Evolutionary conservation across 108 stramenopile species (phyloP).

Genomic region (Skeletonema tropicum): DNA sequence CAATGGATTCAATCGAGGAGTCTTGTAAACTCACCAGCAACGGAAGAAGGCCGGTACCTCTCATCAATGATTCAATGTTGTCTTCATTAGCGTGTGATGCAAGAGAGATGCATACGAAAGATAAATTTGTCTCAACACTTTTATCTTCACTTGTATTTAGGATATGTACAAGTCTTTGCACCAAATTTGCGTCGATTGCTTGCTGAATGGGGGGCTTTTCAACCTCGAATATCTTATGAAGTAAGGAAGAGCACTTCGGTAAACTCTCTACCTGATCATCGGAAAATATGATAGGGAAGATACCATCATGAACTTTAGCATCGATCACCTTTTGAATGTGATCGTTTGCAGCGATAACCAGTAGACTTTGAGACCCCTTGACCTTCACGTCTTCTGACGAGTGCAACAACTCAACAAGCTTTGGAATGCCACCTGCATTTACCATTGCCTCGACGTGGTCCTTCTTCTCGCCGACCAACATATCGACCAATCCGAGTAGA

Average conservation of each 20-base stretch:
- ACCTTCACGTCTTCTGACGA: not conserved
- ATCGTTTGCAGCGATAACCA: not conserved
- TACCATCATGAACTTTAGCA: not conserved
- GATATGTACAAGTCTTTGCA: not conserved
- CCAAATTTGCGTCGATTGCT: not conserved
- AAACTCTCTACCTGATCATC: not conserved
- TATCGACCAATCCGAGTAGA: not conserved
- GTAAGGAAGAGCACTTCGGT: not conserved
- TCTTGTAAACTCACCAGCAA: not conserved
- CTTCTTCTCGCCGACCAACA: not conserved
- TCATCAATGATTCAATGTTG: not conserved
- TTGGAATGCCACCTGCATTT: not conserved
- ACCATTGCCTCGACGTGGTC: not conserved
- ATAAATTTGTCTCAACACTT: too few relatives aligned
- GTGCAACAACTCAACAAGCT: not conserved
- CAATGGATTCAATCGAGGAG: not conserved
- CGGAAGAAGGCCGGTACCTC: not conserved
- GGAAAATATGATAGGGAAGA: not conserved
- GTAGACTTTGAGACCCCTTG: not conserved
- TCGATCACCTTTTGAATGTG: conserved; percentile 2
- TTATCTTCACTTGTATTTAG: not conserved
- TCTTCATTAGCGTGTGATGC: not conserved
- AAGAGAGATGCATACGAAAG: too few relatives aligned
- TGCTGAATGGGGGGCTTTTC: not conserved
- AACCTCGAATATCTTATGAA: not conserved